Evolutionary conservation across 78 protist species (phyloP), one percentile per base, ranked within the genome.

Genomic region (Dictyostelium intermedium): DNA sequence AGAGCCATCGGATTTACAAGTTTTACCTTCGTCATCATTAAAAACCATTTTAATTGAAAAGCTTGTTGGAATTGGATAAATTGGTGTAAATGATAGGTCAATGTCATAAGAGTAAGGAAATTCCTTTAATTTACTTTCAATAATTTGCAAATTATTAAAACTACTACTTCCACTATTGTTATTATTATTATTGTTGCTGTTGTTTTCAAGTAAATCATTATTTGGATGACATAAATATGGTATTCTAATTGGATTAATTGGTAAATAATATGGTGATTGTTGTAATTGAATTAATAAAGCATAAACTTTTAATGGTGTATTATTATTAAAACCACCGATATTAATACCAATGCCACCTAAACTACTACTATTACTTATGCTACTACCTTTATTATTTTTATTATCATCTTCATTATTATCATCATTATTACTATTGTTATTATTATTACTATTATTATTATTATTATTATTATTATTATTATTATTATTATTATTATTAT

Each of bases 1-100:
- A 2, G 87, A 61, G 23, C 87, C 94, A 30, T 61, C 82, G 8
- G 94, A 47, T 81, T 89, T 89, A 81, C 94, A 89, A 16, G 94
- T 89, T 39, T 80, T 89, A 41, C 94, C 94, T 69, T 89, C 94
- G 78, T 89, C 94, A 47, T 89, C 87, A 43, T 89, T 89, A 41
- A 89, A 89, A 16, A 80, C 47, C 85, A 80, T 89, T 70, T 89
- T 89, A 14, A 89, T 76, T 14, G 30, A 16, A 14, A 89, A 76
- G 6, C 37, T 34, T 25, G 63, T 47, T 39, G 94, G 94, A 3
- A 89, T 27, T 63, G 94, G 94, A 89, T 80, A 81, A 13, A 79
- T 23, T 89, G 94, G 94, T 34, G 25, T 30, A 39, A 89, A 89
- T 8, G 87, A 63, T 45, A 89, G 43, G 70, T 89, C 94, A 10